phyloP scores from a whole-genome alignment of 1,284 basidiomycete species.

The Microbotryum intermedium region DNA sequence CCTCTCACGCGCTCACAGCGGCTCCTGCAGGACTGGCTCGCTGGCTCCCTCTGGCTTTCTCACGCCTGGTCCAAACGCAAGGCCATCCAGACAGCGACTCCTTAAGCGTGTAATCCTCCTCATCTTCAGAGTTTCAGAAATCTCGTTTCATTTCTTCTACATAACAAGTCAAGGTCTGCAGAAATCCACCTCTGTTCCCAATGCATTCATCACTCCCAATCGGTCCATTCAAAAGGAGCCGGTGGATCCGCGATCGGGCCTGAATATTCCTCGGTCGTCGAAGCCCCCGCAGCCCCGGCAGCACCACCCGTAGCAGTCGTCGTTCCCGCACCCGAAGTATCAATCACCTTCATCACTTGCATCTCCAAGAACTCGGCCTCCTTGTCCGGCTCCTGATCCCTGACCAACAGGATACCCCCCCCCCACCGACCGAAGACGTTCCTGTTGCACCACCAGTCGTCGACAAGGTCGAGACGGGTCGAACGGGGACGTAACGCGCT shows the following conservation, averaged over 20 bases:
- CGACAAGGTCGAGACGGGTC: conserved; percentile 50
- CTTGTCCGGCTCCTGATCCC: conserved; percentile 58
- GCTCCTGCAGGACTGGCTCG: too few relatives aligned
- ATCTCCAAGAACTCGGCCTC: conserved; percentile 64
- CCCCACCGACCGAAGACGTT: conserved; percentile 49
- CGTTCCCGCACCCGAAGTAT: conserved; percentile 35
- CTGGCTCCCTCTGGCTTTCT: too few relatives aligned
- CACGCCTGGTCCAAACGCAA: too few relatives aligned
- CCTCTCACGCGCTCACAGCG: too few relatives aligned
- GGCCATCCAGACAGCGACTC: too few relatives aligned
- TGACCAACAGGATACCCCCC: conserved; percentile 72
- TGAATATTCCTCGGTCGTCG: not conserved
- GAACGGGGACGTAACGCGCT: conserved; percentile 79
- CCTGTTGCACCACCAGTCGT: conserved; percentile 9
- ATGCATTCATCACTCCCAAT: conserved; percentile 15
- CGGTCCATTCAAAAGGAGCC: conserved; percentile 55
- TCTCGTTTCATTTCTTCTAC: too few relatives aligned
- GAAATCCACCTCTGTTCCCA: too few relatives aligned
- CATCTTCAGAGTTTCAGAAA: too few relatives aligned
- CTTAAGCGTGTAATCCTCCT: too few relatives aligned
- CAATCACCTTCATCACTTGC: conserved; percentile 42
- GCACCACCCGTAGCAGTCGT: conserved; percentile 34
- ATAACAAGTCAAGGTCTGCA: too few relatives aligned
- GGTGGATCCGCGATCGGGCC: conserved; percentile 69
- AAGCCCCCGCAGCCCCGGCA: conserved; percentile 28